Conservation (phyloP, 768 basidiomycete genomes). For the Boletus pseudo-olivaceus region DNA sequence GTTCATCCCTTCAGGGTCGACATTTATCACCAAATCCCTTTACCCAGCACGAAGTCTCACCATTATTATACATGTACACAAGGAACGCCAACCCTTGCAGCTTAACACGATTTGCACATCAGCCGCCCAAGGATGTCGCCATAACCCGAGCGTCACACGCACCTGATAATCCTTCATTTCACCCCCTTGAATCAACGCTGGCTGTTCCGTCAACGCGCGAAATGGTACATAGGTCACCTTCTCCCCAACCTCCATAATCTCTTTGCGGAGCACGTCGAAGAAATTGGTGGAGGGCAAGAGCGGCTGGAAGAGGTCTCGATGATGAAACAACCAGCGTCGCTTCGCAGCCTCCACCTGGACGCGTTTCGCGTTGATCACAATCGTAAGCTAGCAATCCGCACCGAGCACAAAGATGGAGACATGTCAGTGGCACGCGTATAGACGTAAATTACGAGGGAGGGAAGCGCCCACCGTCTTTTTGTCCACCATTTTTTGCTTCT, state of each 20-base stretch:
- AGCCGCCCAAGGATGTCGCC: neutral
- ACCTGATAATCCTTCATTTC: slow-evolving; percentile 74
- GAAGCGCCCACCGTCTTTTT: slow-evolving; percentile 39
- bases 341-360: slow-evolving; percentile 39
- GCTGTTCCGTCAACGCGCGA: slow-evolving; percentile 44
- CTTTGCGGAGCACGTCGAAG: slow-evolving; percentile 35
- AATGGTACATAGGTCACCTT: slow-evolving; percentile 33
- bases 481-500: slow-evolving; percentile 33
- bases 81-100: slow-evolving; percentile 65
- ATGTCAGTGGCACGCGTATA: neutral
- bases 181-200: slow-evolving; percentile 49
- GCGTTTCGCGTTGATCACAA: slow-evolving; percentile 35
- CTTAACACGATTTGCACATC: slow-evolving; percentile 22
- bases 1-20: slow-evolving; percentile 47
- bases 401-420: neutral
- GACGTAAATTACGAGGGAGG: neutral
- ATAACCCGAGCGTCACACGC: neutral
- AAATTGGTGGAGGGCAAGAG: slow-evolving; percentile 43
- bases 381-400: slow-evolving; percentile 36
- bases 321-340: slow-evolving; percentile 44
- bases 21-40: neutral
- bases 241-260: slow-evolving; percentile 27
- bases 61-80: slow-evolving; percentile 64
- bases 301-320: slow-evolving; percentile 44
- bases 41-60: slow-evolving; percentile 27